phyloP scores from a whole-genome alignment of 2,329 filamentous ascomycete genomes.

The Paraconiothyrium brasiliense region DNA sequence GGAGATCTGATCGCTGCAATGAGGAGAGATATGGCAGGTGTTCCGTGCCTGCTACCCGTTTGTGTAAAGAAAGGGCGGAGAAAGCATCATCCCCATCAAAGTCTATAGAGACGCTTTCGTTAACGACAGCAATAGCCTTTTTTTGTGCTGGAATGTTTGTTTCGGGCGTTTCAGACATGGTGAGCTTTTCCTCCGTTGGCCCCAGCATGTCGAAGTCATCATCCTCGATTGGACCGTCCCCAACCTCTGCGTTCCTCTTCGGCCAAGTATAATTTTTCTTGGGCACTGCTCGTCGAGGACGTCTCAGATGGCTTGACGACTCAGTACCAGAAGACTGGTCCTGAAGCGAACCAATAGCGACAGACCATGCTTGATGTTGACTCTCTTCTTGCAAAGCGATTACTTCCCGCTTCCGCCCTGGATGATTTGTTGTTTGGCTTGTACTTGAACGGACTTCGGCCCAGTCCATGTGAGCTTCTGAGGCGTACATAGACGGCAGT shows the following conservation, averaged over 20 bases:
- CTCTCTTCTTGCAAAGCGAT: background rate
- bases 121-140: constrained; percentile 26
- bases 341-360: background rate
- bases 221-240: constrained; percentile 17
- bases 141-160: constrained; percentile 22
- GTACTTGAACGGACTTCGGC: constrained; percentile 22
- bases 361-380: background rate
- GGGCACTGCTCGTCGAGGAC: constrained; percentile 34
- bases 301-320: constrained; percentile 24
- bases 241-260: constrained; percentile 18
- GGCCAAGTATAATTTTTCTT: constrained; percentile 41
- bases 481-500: constrained; percentile 37
- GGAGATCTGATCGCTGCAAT: constrained; percentile 32
- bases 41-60: background rate
- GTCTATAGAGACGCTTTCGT: constrained; percentile 29
- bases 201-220: constrained; percentile 1
- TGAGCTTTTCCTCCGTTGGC: background rate
- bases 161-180: constrained; percentile 24
- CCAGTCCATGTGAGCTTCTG: constrained; percentile 39
- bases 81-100: constrained; percentile 33
- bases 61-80: constrained; percentile 24
- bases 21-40: constrained; percentile 39
- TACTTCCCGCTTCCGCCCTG: constrained; percentile 1
- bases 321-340: constrained; percentile 35
- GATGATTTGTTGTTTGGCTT: constrained; percentile 11